These are phyloP conservation scores for Penicillium ochrochloron DNA, from an alignment of 495 filamentous ascomycete genomes.

Conservation along the genomic window DNA sequence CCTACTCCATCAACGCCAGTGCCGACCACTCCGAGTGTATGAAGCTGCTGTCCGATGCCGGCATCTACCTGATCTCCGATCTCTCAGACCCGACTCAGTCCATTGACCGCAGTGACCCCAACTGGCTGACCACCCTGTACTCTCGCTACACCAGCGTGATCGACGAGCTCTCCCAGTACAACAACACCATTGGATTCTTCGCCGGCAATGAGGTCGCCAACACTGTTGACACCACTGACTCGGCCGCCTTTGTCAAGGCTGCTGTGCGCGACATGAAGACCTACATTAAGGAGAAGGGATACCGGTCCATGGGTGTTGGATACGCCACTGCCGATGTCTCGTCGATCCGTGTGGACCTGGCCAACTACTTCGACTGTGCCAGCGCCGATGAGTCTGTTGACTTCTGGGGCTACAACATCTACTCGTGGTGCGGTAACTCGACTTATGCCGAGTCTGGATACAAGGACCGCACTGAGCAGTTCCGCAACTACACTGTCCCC, in stretches of 20 bases:
- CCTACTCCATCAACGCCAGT: slow-evolving; percentile 86
- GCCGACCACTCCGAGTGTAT: slow-evolving; percentile 84
- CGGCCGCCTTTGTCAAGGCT: slow-evolving; percentile 93
- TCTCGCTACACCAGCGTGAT: slow-evolving; percentile 81
- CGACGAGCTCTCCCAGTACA: slow-evolving; percentile 76
- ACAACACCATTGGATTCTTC: slow-evolving; percentile 93
- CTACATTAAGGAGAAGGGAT: slow-evolving; percentile 80
- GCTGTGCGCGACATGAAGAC: slow-evolving; percentile 93
- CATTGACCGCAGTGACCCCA: slow-evolving; percentile 78
- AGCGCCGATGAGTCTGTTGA: slow-evolving; percentile 69
- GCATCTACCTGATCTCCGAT: slow-evolving; percentile 94
- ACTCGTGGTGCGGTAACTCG: slow-evolving; percentile 93
- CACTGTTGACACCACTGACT: slow-evolving; percentile 75
- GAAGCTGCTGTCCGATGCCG: slow-evolving; percentile 77
- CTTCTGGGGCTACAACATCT: slow-evolving; percentile 99
- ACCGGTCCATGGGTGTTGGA: slow-evolving; percentile 82
- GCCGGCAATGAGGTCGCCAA: slow-evolving; percentile 97
- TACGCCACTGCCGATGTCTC: slow-evolving; percentile 94
- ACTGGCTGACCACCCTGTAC: slow-evolving; percentile 78
- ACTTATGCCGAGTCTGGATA: slow-evolving; percentile 76
- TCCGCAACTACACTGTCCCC: slow-evolving; percentile 83
- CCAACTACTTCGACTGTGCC: slow-evolving; percentile 93
- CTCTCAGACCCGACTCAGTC: slow-evolving; percentile 77
- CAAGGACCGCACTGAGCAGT: slow-evolving; percentile 77
- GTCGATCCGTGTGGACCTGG: slow-evolving; percentile 75